Evolutionary conservation across 164 flowering plant genomes (phyloP).

Genomic region (Vitis cinerea): DNA sequence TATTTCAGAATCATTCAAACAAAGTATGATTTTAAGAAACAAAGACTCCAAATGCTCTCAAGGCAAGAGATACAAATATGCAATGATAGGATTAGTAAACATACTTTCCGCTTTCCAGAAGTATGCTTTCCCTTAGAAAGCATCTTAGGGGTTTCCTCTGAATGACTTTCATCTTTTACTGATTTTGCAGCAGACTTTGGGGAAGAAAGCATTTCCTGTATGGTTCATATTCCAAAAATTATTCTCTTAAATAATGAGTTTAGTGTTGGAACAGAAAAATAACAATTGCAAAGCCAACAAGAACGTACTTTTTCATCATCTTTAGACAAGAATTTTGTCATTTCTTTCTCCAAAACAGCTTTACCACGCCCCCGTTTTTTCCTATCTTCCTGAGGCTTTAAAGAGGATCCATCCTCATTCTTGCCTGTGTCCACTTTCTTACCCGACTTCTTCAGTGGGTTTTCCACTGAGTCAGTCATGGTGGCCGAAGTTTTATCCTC

Average conservation of each 20-base stretch:
- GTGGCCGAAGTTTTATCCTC: slow-evolving; percentile 27
- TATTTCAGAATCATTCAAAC: too few relatives aligned
- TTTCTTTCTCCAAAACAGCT: slow-evolving; percentile 24
- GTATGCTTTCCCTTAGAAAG: slow-evolving; percentile 52
- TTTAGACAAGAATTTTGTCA: slow-evolving; percentile 16
- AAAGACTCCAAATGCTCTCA: too few relatives aligned
- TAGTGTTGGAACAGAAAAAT: neutral
- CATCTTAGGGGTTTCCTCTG: slow-evolving; percentile 43
- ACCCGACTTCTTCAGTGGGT: slow-evolving; percentile 22
- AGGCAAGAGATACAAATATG: neutral
- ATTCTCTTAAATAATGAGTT: neutral
- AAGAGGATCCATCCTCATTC: slow-evolving; percentile 17
- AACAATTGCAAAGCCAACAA: neutral
- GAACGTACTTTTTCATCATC: slow-evolving; percentile 25
- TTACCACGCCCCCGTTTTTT: slow-evolving; percentile 30
- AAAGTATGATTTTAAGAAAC: too few relatives aligned
- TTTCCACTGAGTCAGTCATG: slow-evolving; percentile 32
- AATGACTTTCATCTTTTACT: slow-evolving; percentile 24
- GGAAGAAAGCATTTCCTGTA: slow-evolving; percentile 33
- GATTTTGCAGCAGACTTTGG: slow-evolving; percentile 43
- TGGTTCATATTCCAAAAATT: neutral
- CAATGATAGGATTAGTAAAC: neutral
- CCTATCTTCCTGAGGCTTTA: slow-evolving; percentile 29
- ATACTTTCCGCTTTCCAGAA: slow-evolving; percentile 44
- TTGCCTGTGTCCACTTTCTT: slow-evolving; percentile 28